phyloP scores from a whole-genome alignment of 2,329 filamentous ascomycete species.

The Aspergillus aculeatus region DNA sequence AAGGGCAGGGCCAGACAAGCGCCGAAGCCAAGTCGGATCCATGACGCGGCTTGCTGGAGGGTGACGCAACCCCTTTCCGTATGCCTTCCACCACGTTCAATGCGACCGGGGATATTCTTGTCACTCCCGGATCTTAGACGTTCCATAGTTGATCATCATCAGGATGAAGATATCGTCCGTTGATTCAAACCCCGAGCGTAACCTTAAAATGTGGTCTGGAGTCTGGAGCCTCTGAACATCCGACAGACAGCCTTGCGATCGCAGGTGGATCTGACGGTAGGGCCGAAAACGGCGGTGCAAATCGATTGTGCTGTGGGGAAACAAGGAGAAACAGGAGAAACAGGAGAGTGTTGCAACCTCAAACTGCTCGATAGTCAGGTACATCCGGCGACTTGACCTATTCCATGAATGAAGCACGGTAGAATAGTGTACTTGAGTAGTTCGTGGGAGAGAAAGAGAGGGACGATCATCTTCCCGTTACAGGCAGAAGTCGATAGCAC shows the following conservation, averaged over 20 bases:
- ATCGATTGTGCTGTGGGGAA: not conserved
- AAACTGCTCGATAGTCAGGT: not conserved
- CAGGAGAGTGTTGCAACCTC: not conserved
- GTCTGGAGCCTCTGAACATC: no score
- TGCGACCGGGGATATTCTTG: not conserved
- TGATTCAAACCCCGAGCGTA: not conserved
- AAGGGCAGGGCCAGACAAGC: not conserved
- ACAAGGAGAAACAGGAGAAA: not conserved
- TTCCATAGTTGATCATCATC: no score
- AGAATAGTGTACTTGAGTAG: not conserved
- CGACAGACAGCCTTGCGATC: not conserved
- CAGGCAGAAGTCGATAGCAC: not conserved
- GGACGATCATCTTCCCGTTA: not conserved
- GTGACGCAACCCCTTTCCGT: slow-evolving; percentile 5
- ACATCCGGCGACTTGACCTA: not conserved
- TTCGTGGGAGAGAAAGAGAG: not conserved
- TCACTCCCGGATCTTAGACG: no score
- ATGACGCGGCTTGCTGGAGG: slow-evolving; percentile 5
- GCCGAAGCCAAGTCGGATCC: slow-evolving; percentile 5
- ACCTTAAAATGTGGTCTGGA: not conserved
- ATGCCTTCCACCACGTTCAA: not conserved
- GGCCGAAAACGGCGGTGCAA: not conserved
- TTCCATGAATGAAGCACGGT: not conserved
- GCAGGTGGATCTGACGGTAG: not conserved
- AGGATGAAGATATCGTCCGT: not conserved